A percentile compares a stretch with the other conserved stretches of the same genome.
These are phyloP conservation scores for Leccinum broughii DNA, from an alignment of 768 basidiomycete species.

Conservation along the genomic window DNA sequence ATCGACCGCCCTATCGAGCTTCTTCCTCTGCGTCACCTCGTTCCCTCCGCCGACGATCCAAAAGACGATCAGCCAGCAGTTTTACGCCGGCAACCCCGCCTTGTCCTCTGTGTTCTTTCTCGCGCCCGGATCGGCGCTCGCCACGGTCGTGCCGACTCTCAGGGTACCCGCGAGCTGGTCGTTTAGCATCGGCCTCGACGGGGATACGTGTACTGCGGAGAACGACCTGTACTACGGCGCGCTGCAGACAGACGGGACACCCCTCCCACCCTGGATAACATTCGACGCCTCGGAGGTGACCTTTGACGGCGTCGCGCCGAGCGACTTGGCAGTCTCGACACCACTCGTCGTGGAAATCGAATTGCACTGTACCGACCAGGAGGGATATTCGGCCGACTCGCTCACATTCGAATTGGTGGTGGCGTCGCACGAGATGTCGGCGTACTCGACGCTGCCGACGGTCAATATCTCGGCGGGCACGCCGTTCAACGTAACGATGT, in stretches of 20 bases:
- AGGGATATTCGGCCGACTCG: constrained; percentile 64
- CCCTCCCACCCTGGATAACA: constrained; percentile 71
- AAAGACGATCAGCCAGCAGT: constrained; percentile 58
- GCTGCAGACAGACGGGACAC: constrained; percentile 62
- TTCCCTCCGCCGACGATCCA: constrained; percentile 54
- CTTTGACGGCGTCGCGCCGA: constrained; percentile 76
- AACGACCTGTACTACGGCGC: constrained; percentile 63
- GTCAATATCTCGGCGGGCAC: constrained; percentile 69
- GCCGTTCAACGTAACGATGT: constrained; percentile 51
- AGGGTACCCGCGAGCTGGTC: constrained; percentile 83
- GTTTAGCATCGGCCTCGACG: constrained; percentile 83
- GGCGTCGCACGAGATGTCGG: constrained; percentile 66
- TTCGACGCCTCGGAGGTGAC: constrained; percentile 72
- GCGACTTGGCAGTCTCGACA: constrained; percentile 36
- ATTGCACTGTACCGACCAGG: constrained; percentile 69
- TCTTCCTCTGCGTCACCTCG: constrained; percentile 58
- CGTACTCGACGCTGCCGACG: constrained; percentile 49
- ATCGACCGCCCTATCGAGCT: constrained; percentile 50
- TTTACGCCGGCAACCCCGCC: constrained; percentile 56
- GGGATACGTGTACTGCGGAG: constrained; percentile 55
- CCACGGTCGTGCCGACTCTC: constrained; percentile 51
- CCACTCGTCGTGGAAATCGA: constrained; percentile 50
- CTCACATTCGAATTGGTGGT: constrained; percentile 67
- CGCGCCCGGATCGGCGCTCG: constrained; percentile 57
- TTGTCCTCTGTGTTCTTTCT: constrained; percentile 78